A percentile compares a stretch with the other conserved stretches of the same genome.
These are phyloP conservation scores for Clathrus columnatus DNA, from an alignment of 768 basidiomycete species.

Conservation along the genomic window DNA sequence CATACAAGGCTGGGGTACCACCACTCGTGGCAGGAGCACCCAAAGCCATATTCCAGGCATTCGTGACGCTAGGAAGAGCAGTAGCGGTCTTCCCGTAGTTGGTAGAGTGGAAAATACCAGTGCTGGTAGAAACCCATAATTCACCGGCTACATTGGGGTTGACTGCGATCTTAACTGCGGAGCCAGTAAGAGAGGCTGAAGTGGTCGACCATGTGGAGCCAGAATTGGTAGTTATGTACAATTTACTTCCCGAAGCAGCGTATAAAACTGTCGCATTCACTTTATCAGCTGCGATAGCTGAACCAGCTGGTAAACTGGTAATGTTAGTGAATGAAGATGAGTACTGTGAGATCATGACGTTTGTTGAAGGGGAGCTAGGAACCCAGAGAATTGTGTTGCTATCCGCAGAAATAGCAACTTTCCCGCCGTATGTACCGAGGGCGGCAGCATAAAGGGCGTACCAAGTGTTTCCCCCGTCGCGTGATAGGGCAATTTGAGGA, in stretches of 20 bases:
- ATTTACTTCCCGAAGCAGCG: constrained; percentile 42
- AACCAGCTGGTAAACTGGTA: constrained; percentile 39
- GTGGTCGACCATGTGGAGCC: constrained; percentile 41
- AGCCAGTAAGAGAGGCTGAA: constrained; percentile 37
- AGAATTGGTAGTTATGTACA: constrained; percentile 53
- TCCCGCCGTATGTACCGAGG: constrained; percentile 15
- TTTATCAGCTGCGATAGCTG: constrained; percentile 58
- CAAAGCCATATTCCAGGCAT: constrained; percentile 51
- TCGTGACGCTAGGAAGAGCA: constrained; percentile 35
- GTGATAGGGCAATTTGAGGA: constrained; percentile 51
- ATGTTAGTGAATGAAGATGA: constrained; percentile 42
- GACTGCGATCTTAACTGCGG: constrained; percentile 44
- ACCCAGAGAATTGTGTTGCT: constrained; percentile 53
- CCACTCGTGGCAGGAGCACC: constrained; percentile 40
- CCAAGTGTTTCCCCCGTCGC: constrained; percentile 47
- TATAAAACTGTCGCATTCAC: constrained; percentile 49
- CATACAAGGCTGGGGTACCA: constrained; percentile 47
- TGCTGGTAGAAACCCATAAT: constrained; percentile 55
- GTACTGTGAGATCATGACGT: constrained; percentile 45
- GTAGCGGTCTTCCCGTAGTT: constrained; percentile 42
- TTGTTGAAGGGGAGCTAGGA: constrained; percentile 30
- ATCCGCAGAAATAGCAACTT: constrained; percentile 39
- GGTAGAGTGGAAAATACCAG: constrained; percentile 47
- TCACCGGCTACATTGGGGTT: constrained; percentile 48
- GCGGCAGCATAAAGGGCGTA: constrained; percentile 5